A percentile compares a stretch with the other conserved stretches of the same genome.
Evolutionary conservation across 495 filamentous ascomycete genomes (phyloP).

Genomic region (Saxispiralis lemnorum): DNA sequence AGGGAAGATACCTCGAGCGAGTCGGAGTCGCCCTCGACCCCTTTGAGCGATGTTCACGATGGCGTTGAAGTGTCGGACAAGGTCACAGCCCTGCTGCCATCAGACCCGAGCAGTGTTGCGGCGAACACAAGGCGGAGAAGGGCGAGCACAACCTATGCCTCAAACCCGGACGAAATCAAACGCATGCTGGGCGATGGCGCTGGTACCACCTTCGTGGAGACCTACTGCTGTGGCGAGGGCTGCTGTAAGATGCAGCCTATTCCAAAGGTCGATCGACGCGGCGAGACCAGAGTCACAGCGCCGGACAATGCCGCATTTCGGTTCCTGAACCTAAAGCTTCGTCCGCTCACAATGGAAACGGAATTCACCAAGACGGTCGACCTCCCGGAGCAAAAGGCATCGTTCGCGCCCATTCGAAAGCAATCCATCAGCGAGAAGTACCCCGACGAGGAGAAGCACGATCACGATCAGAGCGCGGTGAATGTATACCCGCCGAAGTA

Average conservation of each 20-base stretch:
- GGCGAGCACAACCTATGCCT: constrained; percentile 13
- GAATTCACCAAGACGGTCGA: constrained; percentile 50
- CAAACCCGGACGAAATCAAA: constrained; percentile 44
- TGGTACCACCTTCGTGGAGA: constrained; percentile 34
- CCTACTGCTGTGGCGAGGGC: constrained; percentile 76
- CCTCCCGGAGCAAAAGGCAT: constrained; percentile 56
- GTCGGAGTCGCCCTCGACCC: constrained; percentile 32
- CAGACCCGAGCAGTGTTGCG: background rate
- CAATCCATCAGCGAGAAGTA: constrained; percentile 14
- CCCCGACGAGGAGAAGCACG: constrained; percentile 17
- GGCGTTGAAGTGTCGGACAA: constrained; percentile 19
- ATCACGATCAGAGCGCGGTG: constrained; percentile 20
- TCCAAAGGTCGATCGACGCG: constrained; percentile 6
- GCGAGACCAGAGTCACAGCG: constrained; percentile 38
- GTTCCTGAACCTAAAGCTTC: constrained; percentile 57
- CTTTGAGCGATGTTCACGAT: constrained; percentile 34
- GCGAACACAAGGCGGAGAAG: constrained; percentile 1
- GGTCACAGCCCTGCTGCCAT: constrained; percentile 3
- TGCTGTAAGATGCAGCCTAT: constrained; percentile 57
- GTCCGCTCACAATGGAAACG: constrained; percentile 48
- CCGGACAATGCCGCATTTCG: constrained; percentile 74
- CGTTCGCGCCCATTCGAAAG: constrained; percentile 29
- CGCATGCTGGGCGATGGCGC: constrained; percentile 43
- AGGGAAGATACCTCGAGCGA: constrained; percentile 27
- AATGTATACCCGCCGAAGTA: constrained; percentile 62